Conservation (phyloP, 2,329 filamentous ascomycete genomes). For the Allantophomopsis lycopodina region DNA sequence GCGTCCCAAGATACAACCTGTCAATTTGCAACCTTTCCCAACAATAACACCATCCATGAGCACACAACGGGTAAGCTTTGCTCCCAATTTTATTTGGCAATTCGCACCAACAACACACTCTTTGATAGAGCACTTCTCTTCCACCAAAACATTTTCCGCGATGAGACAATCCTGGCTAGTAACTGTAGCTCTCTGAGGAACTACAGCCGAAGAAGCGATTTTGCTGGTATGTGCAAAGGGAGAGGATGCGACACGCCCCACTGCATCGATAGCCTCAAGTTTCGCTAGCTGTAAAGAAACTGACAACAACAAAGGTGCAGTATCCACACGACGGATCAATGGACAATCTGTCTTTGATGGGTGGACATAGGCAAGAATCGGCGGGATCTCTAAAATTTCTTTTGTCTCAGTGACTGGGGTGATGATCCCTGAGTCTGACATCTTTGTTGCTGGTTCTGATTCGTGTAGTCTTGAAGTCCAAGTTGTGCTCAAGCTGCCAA, state of each 20-base stretch:
- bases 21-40: constrained; percentile 72
- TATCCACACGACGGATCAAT: constrained; percentile 80
- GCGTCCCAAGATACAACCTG: constrained; percentile 75
- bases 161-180: constrained; percentile 72
- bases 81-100: constrained; percentile 77
- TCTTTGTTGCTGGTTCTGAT: constrained; percentile 1
- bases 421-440: background rate
- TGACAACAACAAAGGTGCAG: constrained; percentile 64
- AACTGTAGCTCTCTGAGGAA: constrained; percentile 71
- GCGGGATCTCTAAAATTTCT: constrained; percentile 39
- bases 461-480: constrained; percentile 10
- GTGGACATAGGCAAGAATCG: constrained; percentile 74
- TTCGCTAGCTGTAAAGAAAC: constrained; percentile 81
- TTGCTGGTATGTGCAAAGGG: constrained; percentile 70
- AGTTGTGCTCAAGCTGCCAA: constrained; percentile 16
- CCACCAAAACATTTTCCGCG: constrained; percentile 77
- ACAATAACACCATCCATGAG: constrained; percentile 87
- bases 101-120: constrained; percentile 80
- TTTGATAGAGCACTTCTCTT: constrained; percentile 85
- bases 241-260: constrained; percentile 40
- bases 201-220: constrained; percentile 68
- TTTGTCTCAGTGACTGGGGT: constrained; percentile 3
- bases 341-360: constrained; percentile 31
- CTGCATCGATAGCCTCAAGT: constrained; percentile 56
- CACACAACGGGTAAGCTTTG: constrained; percentile 73